These are phyloP conservation scores for barley (Hordeum vulgare) DNA, from an alignment of 176 grass and related monocot genomes.

Conservation along the genomic window MorexV3_pseudomolecules_assembly NC_058520.1:7871194-7871693, in stretches of 20 bases:
- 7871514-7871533: too few species aligned
- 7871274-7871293: neutral
- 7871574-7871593: too few species aligned
- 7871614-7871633: too few species aligned
- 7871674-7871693: too few species aligned
- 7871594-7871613: too few species aligned
- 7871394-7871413: neutral
- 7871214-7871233: neutral
- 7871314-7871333: neutral
- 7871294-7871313: neutral
- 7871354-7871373: neutral
- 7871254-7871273: neutral
- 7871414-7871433: neutral
- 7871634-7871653: too few species aligned
- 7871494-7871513: neutral
- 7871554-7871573: too few species aligned
- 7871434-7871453: neutral
- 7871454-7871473: neutral
- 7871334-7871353: neutral
- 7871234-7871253: neutral
- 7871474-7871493: neutral
- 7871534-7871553: too few species aligned
- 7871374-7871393: rapidly evolving
- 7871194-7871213: neutral
- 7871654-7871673: too few species aligned